Conservation (phyloP, 2,329 filamentous ascomycete species). For the Pyrenophora teres region DNA sequence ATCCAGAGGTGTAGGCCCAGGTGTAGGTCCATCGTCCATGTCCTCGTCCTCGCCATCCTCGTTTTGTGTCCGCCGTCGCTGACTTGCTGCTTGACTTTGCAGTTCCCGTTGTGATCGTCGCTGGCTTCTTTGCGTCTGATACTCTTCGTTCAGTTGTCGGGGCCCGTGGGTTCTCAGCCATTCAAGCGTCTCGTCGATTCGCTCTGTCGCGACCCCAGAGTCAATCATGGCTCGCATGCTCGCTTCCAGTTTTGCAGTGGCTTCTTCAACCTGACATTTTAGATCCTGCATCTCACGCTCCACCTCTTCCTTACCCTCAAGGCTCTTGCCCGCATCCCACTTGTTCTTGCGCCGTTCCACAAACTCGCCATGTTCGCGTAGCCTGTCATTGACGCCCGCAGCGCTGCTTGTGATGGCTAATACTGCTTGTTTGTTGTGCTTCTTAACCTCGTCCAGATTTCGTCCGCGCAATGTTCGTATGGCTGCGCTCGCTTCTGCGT, state of each 20-base stretch:
- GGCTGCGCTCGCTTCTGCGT: conserved; percentile 50
- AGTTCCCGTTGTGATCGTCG: conserved; percentile 41
- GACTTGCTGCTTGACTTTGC: conserved; percentile 30
- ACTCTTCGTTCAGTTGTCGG: conserved; percentile 34
- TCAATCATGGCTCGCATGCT: conserved; percentile 64
- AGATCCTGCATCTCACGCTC: conserved; percentile 48
- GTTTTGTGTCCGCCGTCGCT: conserved; percentile 20
- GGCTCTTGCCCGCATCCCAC: conserved; percentile 42
- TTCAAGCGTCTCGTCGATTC: conserved; percentile 51
- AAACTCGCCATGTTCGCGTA: conserved; percentile 49
- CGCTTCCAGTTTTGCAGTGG: conserved; percentile 62
- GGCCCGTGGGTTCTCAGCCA: conserved; percentile 49
- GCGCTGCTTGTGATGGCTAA: conserved; percentile 56
- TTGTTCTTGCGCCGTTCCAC: conserved; percentile 41
- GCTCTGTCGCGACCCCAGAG: conserved; percentile 53
- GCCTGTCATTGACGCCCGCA: conserved; percentile 61
- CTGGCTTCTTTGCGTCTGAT: conserved; percentile 45
- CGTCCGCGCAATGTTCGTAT: conserved; percentile 54
- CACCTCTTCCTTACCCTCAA: conserved; percentile 48
- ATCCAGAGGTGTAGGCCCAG: conserved; percentile 46
- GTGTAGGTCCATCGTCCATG: conserved; percentile 46
- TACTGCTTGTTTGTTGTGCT: conserved; percentile 54
- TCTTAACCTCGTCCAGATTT: conserved; percentile 52
- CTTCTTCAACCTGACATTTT: conserved; percentile 52
- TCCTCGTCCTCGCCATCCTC: conserved; percentile 23